These are phyloP conservation scores for Calonectria crousiana DNA, from an alignment of 2,329 filamentous ascomycete species.

Conservation along the genomic window DNA sequence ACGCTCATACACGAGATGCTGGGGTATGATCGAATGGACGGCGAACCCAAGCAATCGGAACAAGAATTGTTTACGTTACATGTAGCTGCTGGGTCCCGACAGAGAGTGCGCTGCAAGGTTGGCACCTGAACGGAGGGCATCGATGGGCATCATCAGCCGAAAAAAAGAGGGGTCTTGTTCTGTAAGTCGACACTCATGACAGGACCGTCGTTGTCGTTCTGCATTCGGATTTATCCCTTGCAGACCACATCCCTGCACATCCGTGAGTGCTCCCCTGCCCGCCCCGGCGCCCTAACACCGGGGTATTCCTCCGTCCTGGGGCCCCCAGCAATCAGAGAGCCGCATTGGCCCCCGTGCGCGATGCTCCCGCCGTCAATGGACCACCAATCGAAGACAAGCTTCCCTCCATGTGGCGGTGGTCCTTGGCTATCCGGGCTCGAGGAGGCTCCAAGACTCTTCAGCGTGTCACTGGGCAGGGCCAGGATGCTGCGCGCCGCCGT, in stretches of 20 bases:
- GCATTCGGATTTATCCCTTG: conserved; percentile 5
- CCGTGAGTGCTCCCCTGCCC: neutral
- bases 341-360: conserved; percentile 47
- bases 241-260: neutral
- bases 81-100: neutral
- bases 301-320: conserved; percentile 18
- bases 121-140: neutral
- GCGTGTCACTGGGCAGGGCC: conserved; percentile 15
- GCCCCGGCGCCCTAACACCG: conserved; percentile 3
- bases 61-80: neutral
- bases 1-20: conserved; percentile 1
- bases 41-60: neutral
- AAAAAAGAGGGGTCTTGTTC: neutral
- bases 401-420: conserved; percentile 43
- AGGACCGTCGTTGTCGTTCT: neutral
- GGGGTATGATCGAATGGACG: neutral
- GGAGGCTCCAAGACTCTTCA: conserved; percentile 17
- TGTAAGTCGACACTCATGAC: neutral
- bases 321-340: conserved; percentile 46
- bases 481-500: neutral
- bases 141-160: neutral
- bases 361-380: conserved; percentile 47
- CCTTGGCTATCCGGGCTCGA: conserved; percentile 40
- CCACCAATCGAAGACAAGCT: conserved; percentile 45
- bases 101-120: neutral